Evolutionary conservation across 1,284 basidiomycete genomes (phyloP).

Genomic region (Ganoderma lucidum): DNA sequence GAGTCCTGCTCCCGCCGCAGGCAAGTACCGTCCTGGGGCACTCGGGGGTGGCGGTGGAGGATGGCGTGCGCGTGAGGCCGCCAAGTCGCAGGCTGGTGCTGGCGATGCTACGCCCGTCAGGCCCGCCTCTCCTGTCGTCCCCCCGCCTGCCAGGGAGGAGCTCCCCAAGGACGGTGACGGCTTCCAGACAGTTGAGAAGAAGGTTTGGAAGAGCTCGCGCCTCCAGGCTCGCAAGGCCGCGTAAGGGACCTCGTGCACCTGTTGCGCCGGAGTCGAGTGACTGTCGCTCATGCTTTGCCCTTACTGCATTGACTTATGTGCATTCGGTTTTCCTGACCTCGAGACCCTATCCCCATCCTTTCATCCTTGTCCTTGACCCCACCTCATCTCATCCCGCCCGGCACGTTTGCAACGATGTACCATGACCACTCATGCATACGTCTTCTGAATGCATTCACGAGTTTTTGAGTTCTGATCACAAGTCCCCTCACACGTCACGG

Average conservation of each 20-base stretch:
- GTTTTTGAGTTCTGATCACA: constrained; percentile 7
- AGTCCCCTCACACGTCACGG: constrained; percentile 14
- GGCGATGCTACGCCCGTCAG: constrained; percentile 43
- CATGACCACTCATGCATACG: constrained; percentile 13
- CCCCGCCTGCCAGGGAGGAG: constrained; percentile 49
- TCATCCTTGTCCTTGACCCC: constrained; percentile 1
- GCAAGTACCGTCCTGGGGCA: constrained; percentile 57
- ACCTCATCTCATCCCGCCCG: not conserved
- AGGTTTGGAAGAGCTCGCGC: constrained; percentile 53
- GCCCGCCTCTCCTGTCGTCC: constrained; percentile 46
- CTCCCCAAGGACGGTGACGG: constrained; percentile 68
- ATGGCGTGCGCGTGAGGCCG: constrained; percentile 66
- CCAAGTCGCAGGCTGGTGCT: constrained; percentile 44
- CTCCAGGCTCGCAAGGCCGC: constrained; percentile 36
- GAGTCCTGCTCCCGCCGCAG: constrained; percentile 49
- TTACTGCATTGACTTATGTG: constrained; percentile 17
- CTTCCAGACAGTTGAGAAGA: constrained; percentile 67
- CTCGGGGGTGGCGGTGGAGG: constrained; percentile 40
- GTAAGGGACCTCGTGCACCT: constrained; percentile 16
- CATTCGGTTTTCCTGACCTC: constrained; percentile 8
- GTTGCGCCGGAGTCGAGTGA: constrained; percentile 15
- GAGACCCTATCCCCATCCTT: not conserved
- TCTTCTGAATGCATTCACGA: constrained; percentile 28
- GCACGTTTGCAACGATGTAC: constrained; percentile 9
- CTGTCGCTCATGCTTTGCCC: constrained; percentile 31